These are phyloP conservation scores for Ophiostoma tasmaniense DNA, from an alignment of 2,329 filamentous ascomycete genomes.

Conservation along the genomic window DNA sequence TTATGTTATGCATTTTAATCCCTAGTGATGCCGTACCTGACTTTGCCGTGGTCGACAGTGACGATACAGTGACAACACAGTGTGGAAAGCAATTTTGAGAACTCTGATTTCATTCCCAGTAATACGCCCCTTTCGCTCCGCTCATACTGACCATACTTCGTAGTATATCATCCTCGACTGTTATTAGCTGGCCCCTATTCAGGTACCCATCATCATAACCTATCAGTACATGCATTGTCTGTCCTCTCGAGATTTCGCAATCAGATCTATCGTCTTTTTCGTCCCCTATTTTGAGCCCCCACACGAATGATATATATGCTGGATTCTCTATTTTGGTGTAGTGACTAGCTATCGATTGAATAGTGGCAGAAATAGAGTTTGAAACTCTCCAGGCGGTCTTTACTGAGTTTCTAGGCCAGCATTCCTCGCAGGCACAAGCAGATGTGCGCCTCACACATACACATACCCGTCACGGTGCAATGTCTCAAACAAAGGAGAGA, in stretches of 20 bases:
- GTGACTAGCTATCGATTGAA: too few relatives aligned
- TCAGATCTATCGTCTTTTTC: not conserved
- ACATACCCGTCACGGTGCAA: not conserved
- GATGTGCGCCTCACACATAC: not conserved
- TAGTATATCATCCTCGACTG: not conserved
- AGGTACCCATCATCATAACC: not conserved
- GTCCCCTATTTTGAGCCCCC: not conserved
- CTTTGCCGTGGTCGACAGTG: not conserved
- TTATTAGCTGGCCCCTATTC: not conserved
- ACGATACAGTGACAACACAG: not conserved
- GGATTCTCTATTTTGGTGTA: too few relatives aligned
- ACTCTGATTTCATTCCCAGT: not conserved
- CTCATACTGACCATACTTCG: too few relatives aligned
- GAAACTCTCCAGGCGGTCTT: not conserved
- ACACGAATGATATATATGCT: not conserved
- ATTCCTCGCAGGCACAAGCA: not conserved
- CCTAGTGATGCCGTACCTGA: not conserved
- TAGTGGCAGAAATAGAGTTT: not conserved
- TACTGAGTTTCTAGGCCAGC: not conserved
- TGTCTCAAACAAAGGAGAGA: not conserved
- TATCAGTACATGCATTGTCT: not conserved
- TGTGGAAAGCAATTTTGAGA: not conserved
- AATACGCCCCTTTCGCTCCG: not conserved
- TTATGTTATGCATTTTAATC: not conserved
- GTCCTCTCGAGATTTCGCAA: not conserved